Base-by-base conservation (phyloP, 306 rosid species). In the Geum urbanum region DNA sequence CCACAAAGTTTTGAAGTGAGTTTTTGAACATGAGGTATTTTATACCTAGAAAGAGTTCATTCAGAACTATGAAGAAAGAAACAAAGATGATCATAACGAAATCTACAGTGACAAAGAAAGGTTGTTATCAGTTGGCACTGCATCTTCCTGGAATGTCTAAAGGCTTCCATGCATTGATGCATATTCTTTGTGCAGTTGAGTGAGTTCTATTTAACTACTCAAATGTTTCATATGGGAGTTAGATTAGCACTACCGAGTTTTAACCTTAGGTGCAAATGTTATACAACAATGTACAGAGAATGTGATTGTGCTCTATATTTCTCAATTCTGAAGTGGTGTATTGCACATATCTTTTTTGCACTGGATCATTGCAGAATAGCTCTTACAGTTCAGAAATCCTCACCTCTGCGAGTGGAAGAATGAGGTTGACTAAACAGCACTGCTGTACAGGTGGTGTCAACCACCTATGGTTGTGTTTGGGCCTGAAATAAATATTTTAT, bases 171-270 rank as follows among this genome's bases (percentile, higher is more conserved):
- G 57, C 46, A 55, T 70, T 19, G 40, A 24, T 63, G 57, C 55
- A 55, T 63, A 37, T 49, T 24, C 56, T 24, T 18, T 69, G 73
- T 70, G 35, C 66, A 74, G 68, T 50, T 40, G 69, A 62, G 35
- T 2, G 19, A 45, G n/a, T 40, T 41, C 10, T 52, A 13, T 13
- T 52, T 55, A 53, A 41, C 53, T 64, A 53, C 53, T 59, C 22
- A 15, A 1, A 8, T 35, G 18, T 58, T 14, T 35, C 40, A 27
- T 32, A 13, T 58, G 9, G 5, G 12, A 7, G 13, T 57, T 57
- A 15, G 18, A 8, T 9, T 16, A 15, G 5, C 59, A 35, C 44
- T 7, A 46, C 24, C 37, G 45, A 50, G 22, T 14, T 12, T 5
- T 49, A 3, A 24, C 15, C 40, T 13, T 51, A 18, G 9, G 46